phyloP scores from a whole-genome alignment of 345 rosid genomes.

The Rhodamnia argentea region DNA sequence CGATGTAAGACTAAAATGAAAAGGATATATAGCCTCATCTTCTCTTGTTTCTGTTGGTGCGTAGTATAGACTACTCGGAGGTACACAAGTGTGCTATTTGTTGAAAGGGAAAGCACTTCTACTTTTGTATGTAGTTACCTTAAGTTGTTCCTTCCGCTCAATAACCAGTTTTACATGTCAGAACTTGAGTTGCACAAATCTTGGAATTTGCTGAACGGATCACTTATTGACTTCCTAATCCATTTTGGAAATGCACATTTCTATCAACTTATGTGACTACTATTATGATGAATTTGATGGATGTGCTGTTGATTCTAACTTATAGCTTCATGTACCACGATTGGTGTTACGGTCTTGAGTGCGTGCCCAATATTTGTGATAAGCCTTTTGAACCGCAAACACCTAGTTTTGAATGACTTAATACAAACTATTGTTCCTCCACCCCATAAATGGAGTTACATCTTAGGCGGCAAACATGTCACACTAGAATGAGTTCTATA shows the following conservation, averaged over 20 bases:
- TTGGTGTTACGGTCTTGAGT: neutral
- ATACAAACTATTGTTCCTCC: neutral
- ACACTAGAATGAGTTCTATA: neutral
- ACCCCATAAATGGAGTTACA: neutral
- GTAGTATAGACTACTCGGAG: neutral
- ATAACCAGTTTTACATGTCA: neutral
- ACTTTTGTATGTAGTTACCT: neutral
- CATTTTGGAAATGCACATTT: neutral
- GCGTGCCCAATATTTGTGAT: neutral
- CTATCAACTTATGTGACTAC: neutral
- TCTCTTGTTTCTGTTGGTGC: neutral
- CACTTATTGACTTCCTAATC: neutral
- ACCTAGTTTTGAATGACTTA: neutral
- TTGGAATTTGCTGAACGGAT: neutral
- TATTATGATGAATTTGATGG: neutral
- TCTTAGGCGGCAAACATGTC: neutral
- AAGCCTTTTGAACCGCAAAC: neutral
- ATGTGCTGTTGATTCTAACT: neutral
- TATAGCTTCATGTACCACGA: neutral
- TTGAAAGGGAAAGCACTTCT: neutral
- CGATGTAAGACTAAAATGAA: neutral
- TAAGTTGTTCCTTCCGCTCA: neutral
- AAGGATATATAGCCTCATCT: neutral
- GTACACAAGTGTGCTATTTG: neutral
- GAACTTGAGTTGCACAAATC: neutral